Conservation (phyloP, 306 rosid species). For the Dalbergia cultrata region DNA sequence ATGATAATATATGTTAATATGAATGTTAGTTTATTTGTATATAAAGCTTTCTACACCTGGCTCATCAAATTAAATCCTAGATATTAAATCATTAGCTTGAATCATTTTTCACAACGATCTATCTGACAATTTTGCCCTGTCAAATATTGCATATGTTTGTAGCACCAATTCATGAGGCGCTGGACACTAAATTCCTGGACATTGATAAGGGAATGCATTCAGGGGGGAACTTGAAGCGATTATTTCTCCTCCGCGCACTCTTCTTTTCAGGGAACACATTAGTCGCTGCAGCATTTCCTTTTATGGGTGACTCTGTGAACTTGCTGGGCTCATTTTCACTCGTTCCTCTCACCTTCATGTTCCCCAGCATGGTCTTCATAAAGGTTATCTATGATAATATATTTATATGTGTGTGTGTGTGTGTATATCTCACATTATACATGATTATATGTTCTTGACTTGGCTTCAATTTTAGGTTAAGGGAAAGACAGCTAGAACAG, state of each 20-base stretch:
- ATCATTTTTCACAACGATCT: too few species aligned
- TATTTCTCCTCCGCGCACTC: conserved; percentile 48
- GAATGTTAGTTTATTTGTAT: too few species aligned
- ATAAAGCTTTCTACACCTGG: too few species aligned
- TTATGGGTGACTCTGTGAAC: conserved; percentile 69
- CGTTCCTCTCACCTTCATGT: conserved; percentile 64
- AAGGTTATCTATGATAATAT: conserved; percentile 50
- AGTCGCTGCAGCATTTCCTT: conserved; percentile 64
- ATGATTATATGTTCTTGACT: not conserved
- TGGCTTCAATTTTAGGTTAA: conserved; percentile 54
- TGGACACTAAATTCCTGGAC: conserved; percentile 61
- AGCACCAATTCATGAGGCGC: conserved; percentile 62
- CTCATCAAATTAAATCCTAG: too few species aligned
- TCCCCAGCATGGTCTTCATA: conserved; percentile 72
- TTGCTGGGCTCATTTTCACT: conserved; percentile 63
- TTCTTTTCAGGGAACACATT: conserved; percentile 58
- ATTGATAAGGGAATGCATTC: conserved; percentile 53
- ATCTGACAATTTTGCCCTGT: too few species aligned
- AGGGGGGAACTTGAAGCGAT: conserved; percentile 50
- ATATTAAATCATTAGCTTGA: too few species aligned
- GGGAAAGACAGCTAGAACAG: conserved; percentile 57
- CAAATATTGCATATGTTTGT: conserved; percentile 54
- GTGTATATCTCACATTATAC: not conserved
- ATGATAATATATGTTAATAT: too few species aligned
- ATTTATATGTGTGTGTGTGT: too few species aligned